Evolutionary conservation across 345 rosid species (phyloP).

Genomic region (Salix dunnii): DNA sequence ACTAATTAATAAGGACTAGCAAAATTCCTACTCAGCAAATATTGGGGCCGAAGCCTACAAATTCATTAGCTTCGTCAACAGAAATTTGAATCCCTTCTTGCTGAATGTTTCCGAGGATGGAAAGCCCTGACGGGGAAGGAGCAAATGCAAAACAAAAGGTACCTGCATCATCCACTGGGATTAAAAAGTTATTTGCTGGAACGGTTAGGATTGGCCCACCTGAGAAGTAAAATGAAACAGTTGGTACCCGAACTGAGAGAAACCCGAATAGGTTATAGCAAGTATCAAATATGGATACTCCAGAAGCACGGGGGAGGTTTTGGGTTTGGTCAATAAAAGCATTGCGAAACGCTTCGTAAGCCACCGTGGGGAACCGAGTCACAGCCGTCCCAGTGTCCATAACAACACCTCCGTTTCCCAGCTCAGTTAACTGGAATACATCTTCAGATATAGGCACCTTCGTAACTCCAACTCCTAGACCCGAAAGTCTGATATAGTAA

Average conservation of each 20-base stretch:
- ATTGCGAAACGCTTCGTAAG: constrained; percentile 69
- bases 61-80: constrained; percentile 86
- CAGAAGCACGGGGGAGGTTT: constrained; percentile 75
- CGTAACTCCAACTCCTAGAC: constrained; percentile 77
- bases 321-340: constrained; percentile 57
- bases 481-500: constrained; percentile 73
- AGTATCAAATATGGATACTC: constrained; percentile 85
- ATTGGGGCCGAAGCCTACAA: constrained; percentile 91
- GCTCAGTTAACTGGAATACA: constrained; percentile 42
- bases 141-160: constrained; percentile 94
- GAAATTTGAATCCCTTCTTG: constrained; percentile 97
- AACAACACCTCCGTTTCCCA: constrained; percentile 82
- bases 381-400: constrained; percentile 99
- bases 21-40: constrained; percentile 51
- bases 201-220: constrained; percentile 79
- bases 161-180: constrained; percentile 80
- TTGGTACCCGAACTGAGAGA: constrained; percentile 79
- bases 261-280: constrained; percentile 73
- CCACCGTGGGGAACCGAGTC: constrained; percentile 65
- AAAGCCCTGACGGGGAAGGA: constrained; percentile 60
- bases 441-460: constrained; percentile 57
- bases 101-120: constrained; percentile 93
- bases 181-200: constrained; percentile 85
- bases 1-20: constrained; percentile 12
- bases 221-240: constrained; percentile 77